These are phyloP conservation scores for Camellia granthamiana DNA, from an alignment of 148 eudicot species.

Conservation along the genomic window DNA sequence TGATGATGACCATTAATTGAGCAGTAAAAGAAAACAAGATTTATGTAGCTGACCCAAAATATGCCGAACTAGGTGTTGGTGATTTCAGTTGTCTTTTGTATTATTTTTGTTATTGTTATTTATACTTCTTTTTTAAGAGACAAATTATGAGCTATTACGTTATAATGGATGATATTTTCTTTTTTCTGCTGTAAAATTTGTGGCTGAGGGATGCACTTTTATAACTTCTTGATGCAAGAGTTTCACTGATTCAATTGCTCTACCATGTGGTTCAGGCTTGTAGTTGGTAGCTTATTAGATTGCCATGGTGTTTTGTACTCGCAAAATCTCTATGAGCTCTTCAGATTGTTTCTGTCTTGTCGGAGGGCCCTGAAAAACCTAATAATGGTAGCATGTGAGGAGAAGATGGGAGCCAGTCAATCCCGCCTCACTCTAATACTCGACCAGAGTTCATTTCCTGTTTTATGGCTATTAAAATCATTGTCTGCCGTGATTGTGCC, in stretches of 20 bases:
- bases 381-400: constrained; percentile 45
- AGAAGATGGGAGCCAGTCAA: constrained; percentile 33
- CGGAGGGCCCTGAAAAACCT: constrained; percentile 62
- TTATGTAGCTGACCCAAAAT: no score
- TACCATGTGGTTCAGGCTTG: constrained; percentile 56
- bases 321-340: constrained; percentile 38
- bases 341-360: constrained; percentile 61
- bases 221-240: constrained; percentile 4
- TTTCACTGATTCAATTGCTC: constrained; percentile 13
- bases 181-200: background rate
- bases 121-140: background rate
- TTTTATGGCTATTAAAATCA: constrained; percentile 68
- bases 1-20: background rate
- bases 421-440: constrained; percentile 31
- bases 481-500: constrained; percentile 37
- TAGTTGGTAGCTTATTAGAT: constrained; percentile 52
- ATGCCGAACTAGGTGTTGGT: background rate
- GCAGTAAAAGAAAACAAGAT: background rate
- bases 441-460: constrained; percentile 40
- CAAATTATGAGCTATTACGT: background rate
- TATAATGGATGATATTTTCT: background rate
- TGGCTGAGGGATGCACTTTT: background rate
- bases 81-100: background rate
- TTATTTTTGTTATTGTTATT: background rate
- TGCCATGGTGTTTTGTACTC: constrained; percentile 25